Evolutionary conservation across 2,329 filamentous ascomycete species (phyloP), one percentile per base, ranked within the genome.

Genomic region (Exophiala alcalophila): DNA sequence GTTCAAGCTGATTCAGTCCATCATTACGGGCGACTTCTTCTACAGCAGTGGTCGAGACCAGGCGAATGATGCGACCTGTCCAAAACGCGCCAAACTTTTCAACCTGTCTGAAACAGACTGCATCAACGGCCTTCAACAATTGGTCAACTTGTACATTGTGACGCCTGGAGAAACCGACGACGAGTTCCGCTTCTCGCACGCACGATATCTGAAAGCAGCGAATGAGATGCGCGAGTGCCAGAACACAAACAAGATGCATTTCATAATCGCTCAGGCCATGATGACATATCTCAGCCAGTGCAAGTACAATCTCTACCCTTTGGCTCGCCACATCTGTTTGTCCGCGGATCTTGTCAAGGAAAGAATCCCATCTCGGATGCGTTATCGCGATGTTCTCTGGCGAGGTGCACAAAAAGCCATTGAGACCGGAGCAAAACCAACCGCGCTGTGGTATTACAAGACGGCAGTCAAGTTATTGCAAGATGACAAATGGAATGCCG

Each of bases 121-220:
- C 0, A 74, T 92, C 4, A 77, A 77, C 29, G 91, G 88, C 0
- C 73, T 97, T n/a, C 87, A 95, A 60, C 81, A 80, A 20, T 81
- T 89, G 7, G 76, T 96, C 12, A 80, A 87, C 56, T 78, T 84
- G 3, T 94, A 86, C 58, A 80, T 96, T 38, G 73, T 97, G 27
- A 79, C 91, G 41, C 78, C 86, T 1, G 86, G 84, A 14, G 86
- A 92, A 50, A 81, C 82, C 1, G 91, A 96, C 57, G 88, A 95
- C 62, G 77, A 81, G 27, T 96, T 95, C 63, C 80, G 81, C 23
- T 96, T 96, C 61, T 81, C 83, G 23, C 90, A 96, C 62, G 90
- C 96, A 62, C 80, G 90, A 38, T 94, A 94, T 57, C 76, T 89
- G 36, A 81, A 85, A 59, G 87, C 86, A 11, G 81, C 87, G 4